A percentile compares a stretch with the other conserved stretches of the same genome.
Evolutionary conservation across 2,329 filamentous ascomycete genomes (phyloP).

Genomic region (Scolecobasidium constrictum): DNA sequence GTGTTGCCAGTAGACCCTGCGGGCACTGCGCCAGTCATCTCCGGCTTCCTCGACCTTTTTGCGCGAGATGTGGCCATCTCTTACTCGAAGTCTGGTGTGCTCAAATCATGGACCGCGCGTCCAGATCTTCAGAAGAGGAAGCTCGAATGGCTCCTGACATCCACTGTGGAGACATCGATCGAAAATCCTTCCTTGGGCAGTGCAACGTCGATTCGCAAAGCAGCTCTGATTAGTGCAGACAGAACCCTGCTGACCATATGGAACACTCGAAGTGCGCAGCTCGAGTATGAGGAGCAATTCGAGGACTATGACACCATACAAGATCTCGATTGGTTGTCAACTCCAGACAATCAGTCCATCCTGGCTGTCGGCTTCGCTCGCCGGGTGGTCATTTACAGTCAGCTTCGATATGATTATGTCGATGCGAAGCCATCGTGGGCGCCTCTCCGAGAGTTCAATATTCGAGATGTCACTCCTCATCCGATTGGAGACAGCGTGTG

Average conservation of each 20-base stretch:
- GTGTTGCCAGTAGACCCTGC: conserved; percentile 80
- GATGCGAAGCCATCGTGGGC: conserved; percentile 86
- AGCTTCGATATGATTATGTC: conserved; percentile 85
- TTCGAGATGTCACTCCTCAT: conserved; percentile 72
- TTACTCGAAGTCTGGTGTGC: conserved; percentile 61
- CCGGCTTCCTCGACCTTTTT: conserved; percentile 77
- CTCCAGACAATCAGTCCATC: conserved; percentile 78
- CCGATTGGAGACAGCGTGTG: conserved; percentile 90
- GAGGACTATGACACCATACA: conserved; percentile 63
- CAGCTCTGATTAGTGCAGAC: conserved; percentile 65
- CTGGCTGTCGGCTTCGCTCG: conserved; percentile 89
- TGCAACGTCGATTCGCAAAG: conserved; percentile 77
- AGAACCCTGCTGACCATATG: conserved; percentile 77
- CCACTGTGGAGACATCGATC: conserved; percentile 69
- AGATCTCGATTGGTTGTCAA: conserved; percentile 90
- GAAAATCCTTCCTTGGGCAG: conserved; percentile 65
- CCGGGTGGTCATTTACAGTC: conserved; percentile 68
- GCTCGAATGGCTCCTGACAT: conserved; percentile 75
- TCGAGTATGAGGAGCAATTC: conserved; percentile 73
- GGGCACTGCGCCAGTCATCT: conserved; percentile 57
- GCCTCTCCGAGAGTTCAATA: conserved; percentile 69
- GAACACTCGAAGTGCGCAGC: conserved; percentile 71
- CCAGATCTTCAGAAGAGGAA: conserved; percentile 49
- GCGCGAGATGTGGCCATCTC: conserved; percentile 78
- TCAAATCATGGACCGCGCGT: conserved; percentile 78